phyloP scores from a whole-genome alignment of 2,329 filamentous ascomycete species.

The Colletotrichum sp. region DNA sequence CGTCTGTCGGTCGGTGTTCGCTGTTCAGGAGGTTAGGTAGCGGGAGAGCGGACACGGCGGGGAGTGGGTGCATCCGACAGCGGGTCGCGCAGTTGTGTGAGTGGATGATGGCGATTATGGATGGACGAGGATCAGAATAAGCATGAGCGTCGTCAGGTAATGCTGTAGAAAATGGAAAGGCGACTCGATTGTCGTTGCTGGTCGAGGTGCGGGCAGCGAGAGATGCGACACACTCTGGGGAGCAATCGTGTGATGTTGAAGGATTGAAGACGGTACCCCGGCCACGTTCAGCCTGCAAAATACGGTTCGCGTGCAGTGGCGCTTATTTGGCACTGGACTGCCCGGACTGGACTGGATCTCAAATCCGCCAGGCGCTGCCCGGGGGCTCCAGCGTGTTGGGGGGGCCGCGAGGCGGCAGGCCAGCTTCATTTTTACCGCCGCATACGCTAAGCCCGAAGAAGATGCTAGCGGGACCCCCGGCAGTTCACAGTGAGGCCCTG shows the following conservation, averaged over 20 bases:
- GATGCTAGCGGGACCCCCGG: conserved; percentile 9
- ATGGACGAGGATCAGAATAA: background rate
- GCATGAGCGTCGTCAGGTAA: background rate
- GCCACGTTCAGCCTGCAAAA: conserved; percentile 21
- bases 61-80: conserved; percentile 21
- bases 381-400: background rate
- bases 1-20: background rate
- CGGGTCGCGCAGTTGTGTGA: conserved; percentile 9
- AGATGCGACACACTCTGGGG: conserved; percentile 15
- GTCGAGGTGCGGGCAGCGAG: background rate
- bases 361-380: background rate
- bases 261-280: conserved; percentile 23
- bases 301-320: conserved; percentile 23
- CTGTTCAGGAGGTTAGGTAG: conserved; percentile 14
- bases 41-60: conserved; percentile 21
- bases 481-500: conserved; percentile 1
- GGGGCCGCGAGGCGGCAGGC: conserved; percentile 7
- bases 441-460: conserved; percentile 5
- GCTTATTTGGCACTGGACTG: conserved; percentile 14
- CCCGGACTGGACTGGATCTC: conserved; percentile 5
- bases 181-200: background rate
- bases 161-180: background rate
- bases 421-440: background rate
- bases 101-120: background rate
- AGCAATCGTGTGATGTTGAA: conserved; percentile 24